A percentile compares a stretch with the other conserved stretches of the same genome.
Evolutionary conservation across 2,329 filamentous ascomycete species (phyloP).

Genomic region (Neurospora sp.): DNA sequence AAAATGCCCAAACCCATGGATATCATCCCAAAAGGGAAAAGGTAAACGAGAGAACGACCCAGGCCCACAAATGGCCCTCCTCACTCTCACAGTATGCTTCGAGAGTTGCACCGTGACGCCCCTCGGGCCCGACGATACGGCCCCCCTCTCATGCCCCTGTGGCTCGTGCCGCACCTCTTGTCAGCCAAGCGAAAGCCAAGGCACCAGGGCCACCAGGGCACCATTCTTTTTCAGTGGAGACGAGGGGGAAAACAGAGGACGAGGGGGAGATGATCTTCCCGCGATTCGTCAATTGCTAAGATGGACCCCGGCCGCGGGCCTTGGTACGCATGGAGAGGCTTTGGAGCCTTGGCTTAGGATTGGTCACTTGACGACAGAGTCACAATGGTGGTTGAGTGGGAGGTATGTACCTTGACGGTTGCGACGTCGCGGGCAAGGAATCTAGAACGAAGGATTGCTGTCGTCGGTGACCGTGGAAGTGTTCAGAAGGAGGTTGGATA

Average conservation of each 20-base stretch:
- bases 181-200: neutral
- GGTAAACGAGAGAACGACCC: neutral
- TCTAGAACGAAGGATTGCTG: neutral
- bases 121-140: neutral
- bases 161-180: neutral
- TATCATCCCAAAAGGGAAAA: neutral
- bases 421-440: neutral
- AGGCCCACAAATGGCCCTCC: neutral
- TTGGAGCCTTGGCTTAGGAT: neutral
- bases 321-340: neutral
- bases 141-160: neutral
- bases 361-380: neutral
- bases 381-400: neutral
- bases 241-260: neutral
- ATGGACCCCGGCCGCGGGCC: neutral
- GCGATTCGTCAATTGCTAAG: neutral
- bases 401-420: neutral
- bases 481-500: neutral
- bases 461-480: neutral
- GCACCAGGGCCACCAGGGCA: neutral
- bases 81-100: neutral
- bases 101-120: neutral
- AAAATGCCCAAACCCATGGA: neutral
- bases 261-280: neutral
- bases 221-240: neutral